Conservation (phyloP, 164 flowering plant genomes). For the Aristolochia fimbriata region DNA sequence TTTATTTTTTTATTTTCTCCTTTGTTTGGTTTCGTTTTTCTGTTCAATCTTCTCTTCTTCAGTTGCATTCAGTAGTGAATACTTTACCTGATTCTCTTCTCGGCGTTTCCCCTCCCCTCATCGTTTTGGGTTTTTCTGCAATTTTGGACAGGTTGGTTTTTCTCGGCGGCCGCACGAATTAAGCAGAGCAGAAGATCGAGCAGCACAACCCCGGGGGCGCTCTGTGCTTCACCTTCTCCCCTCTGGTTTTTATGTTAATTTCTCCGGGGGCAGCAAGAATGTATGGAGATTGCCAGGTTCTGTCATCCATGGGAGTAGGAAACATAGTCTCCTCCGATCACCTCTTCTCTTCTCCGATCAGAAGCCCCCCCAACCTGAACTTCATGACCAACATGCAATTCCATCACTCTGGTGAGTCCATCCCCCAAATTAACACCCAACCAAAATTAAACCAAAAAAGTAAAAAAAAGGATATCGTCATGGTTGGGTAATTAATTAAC, state of each 20-base stretch:
- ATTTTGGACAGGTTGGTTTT: too few species aligned
- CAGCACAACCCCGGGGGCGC: too few species aligned
- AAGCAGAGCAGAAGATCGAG: too few species aligned
- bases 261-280: slow-evolving; percentile 21
- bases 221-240: not conserved
- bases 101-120: not conserved
- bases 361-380: slow-evolving; percentile 72
- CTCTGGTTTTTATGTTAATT: not conserved
- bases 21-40: not conserved
- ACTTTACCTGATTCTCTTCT: not conserved
- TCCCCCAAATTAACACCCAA: slow-evolving; percentile 7
- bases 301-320: slow-evolving; percentile 68
- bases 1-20: not conserved
- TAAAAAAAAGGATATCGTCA: too few species aligned
- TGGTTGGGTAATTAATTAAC: too few species aligned
- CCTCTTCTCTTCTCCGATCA: slow-evolving; percentile 44
- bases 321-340: slow-evolving; percentile 33
- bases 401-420: slow-evolving; percentile 39
- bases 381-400: slow-evolving; percentile 55
- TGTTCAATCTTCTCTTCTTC: not conserved
- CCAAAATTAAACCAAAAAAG: too few species aligned
- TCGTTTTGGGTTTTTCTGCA: not conserved
- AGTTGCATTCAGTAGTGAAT: too few species aligned
- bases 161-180: too few species aligned
- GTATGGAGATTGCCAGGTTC: slow-evolving; percentile 85